phyloP scores from a whole-genome alignment of 1,284 basidiomycete species.

The Pseudozyma sp. region DNA sequence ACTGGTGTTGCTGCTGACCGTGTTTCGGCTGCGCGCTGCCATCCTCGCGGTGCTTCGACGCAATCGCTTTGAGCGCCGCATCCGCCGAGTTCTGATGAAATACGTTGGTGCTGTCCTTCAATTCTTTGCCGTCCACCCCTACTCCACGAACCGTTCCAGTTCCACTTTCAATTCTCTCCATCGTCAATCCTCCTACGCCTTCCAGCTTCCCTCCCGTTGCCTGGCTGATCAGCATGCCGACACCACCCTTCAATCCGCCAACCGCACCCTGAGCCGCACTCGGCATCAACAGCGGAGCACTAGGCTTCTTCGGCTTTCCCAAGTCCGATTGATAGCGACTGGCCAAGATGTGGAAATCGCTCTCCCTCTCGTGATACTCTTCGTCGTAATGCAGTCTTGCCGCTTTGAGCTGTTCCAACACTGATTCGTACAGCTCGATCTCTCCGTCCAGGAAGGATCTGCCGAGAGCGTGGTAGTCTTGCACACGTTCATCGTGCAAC shows the following conservation, averaged over 20 bases:
- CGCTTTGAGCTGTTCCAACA: constrained; percentile 36
- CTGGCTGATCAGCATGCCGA: constrained; percentile 18
- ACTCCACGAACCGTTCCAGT: not conserved
- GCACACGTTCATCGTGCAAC: constrained; percentile 50
- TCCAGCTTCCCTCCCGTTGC: constrained; percentile 24
- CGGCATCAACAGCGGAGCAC: constrained; percentile 30
- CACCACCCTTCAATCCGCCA: constrained; percentile 18
- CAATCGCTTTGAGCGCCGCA: not conserved
- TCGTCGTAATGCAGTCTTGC: constrained; percentile 42
- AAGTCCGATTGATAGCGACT: constrained; percentile 31
- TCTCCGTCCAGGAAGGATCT: constrained; percentile 48
- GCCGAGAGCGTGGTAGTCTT: constrained; percentile 54
- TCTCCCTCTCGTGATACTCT: constrained; percentile 37
- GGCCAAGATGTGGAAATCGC: constrained; percentile 23
- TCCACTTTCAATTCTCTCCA: not conserved
- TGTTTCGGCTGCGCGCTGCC: not conserved
- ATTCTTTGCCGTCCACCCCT: not conserved
- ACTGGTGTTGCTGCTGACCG: not conserved
- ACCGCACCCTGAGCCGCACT: constrained; percentile 16
- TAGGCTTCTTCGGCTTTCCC: constrained; percentile 20
- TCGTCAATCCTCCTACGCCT: constrained; percentile 6
- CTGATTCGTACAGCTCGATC: constrained; percentile 51
- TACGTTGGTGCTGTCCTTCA: constrained; percentile 9
- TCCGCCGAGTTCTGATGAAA: not conserved
- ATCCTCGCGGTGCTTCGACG: not conserved